A percentile compares a stretch with the other conserved stretches of the same genome.
Evolutionary conservation across 805 yeast species (phyloP).

Genomic region (Saturnispora halmiae): DNA sequence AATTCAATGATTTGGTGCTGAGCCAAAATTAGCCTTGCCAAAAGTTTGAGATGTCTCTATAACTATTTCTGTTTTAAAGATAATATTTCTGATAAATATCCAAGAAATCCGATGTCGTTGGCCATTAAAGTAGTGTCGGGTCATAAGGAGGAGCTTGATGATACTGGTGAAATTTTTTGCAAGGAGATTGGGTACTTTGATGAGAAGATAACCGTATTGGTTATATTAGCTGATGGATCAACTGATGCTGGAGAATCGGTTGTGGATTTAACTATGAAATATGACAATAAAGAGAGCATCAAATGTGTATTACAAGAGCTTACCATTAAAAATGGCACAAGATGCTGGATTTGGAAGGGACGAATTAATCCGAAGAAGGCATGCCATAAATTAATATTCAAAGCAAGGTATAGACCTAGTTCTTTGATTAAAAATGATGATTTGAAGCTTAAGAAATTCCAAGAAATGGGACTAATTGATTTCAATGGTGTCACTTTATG

Average conservation of each 20-base stretch:
- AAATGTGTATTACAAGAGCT: neutral
- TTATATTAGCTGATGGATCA: neutral
- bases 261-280: constrained; percentile 1
- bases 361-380: constrained; percentile 1
- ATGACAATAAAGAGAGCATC: neutral
- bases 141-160: no score
- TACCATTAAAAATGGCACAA: neutral
- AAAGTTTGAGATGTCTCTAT: no score
- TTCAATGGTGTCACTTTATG: constrained; percentile 1
- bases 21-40: no score
- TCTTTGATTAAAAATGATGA: neutral
- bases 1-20: constrained; percentile 41
- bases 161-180: constrained; percentile 26
- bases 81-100: no score
- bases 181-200: constrained; percentile 28
- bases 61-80: no score
- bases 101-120: constrained; percentile 3
- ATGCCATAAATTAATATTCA: constrained; percentile 1
- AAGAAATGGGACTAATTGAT: constrained; percentile 1
- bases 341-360: constrained; percentile 3
- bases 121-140: constrained; percentile 3
- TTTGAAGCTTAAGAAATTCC: neutral
- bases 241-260: neutral
- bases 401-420: neutral
- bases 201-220: constrained; percentile 12